Base-by-base conservation (phyloP, 805 yeast species). In the Kazachstania africana region DNA sequence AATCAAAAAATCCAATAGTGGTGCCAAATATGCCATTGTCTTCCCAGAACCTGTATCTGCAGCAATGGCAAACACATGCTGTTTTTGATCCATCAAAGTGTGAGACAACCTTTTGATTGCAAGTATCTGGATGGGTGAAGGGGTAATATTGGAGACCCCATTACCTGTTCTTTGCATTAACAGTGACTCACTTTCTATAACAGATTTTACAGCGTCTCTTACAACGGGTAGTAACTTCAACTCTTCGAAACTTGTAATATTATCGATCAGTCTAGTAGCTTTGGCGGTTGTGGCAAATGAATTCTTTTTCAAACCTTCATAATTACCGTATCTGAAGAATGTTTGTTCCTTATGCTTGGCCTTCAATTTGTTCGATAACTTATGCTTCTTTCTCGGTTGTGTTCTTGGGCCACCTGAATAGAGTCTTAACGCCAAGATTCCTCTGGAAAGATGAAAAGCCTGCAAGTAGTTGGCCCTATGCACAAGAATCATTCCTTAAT, bases 11-110 rank as follows among this genome's bases (percentile, higher is more conserved):
- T 83, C 78, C 24, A 87, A 40, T 22, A 88, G 39, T 0, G 95
- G 87, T 0, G 80, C 73, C 37, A 91, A 50, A 48, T 87, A 88
- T 0, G 96, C 85, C 75, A 94, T 75, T 0, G 98, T 88, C 50
- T 88, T 88, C 6, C 98, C 98, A 0, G 94, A 79, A 0, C 98
- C 98, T 0, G 98, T 88, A 52, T 91, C 97, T 3, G 96, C 95
- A 1, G 97, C 96, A 33, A 88, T 55, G 2, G 91, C 72, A 61
- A 72, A 83, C 1, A 77, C 68, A 41, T 75, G 73, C 29, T 75
- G 45, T 36, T 64, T 58, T 6, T 51, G 53, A 16, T 55, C 55
- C 58, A 55, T 54, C 12, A 61, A 36, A 6, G 41, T 35, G 27
- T 49, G 45, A 2, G 60, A 44, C 15, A 60, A 36, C 17, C 44